Percentiles rank a stretch among this genome's conserved stretches.
These are phyloP conservation scores for Haplosporangium gracile DNA, from an alignment of 192 early-diverging fungal genomes.

Conservation along the genomic window DNA sequence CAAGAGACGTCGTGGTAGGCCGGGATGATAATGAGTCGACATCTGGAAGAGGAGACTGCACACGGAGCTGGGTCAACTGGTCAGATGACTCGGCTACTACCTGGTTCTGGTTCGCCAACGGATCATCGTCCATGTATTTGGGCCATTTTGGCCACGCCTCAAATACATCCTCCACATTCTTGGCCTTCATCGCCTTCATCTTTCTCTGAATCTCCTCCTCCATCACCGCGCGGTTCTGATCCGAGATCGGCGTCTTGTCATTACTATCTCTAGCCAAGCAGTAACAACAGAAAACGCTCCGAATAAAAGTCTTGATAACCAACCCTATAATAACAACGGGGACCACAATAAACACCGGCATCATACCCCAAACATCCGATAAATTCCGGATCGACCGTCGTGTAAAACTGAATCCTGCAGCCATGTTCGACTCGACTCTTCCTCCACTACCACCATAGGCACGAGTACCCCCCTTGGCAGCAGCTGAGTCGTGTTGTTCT, in stretches of 20 bases:
- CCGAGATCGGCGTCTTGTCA: background rate
- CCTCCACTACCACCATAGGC: no score
- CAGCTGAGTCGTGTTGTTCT: background rate
- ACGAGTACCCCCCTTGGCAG: background rate
- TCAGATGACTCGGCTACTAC: background rate
- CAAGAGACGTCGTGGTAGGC: background rate
- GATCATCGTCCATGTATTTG: background rate
- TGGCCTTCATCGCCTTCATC: conserved; percentile 6
- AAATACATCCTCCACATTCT: background rate
- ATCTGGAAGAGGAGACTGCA: background rate
- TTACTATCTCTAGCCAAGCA: background rate
- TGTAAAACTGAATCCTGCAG: conserved; percentile 10
- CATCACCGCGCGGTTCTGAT: background rate
- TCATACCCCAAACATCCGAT: background rate
- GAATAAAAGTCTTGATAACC: conserved; percentile 8
- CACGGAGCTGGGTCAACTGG: background rate
- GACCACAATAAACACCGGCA: conserved; percentile 14
- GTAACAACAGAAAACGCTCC: conserved; percentile 12
- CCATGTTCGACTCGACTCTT: background rate
- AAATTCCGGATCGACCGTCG: conserved; percentile 16
- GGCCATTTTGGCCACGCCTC: conserved; percentile 12
- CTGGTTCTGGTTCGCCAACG: background rate
- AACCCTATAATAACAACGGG: background rate
- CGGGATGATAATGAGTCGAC: background rate
- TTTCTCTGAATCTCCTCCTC: background rate